Percentiles rank a stretch among this genome's conserved stretches.
Conservation (phyloP, 1,284 basidiomycete species). For the Trametes hirsuta region DNA sequence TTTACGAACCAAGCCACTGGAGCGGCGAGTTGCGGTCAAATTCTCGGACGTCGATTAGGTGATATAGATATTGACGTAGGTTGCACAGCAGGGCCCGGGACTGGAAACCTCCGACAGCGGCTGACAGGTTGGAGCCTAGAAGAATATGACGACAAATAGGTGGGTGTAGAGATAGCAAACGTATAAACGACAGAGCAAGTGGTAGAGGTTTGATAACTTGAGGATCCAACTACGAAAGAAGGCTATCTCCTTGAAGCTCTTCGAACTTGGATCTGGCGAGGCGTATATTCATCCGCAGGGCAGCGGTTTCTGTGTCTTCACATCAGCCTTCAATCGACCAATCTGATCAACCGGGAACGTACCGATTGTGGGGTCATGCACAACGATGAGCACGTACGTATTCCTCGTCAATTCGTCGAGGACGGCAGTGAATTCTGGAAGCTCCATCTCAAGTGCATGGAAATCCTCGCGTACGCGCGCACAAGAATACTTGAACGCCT, state of each 20-base stretch:
- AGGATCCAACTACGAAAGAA: slow-evolving; percentile 32
- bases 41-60: too few species aligned
- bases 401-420: slow-evolving; percentile 93
- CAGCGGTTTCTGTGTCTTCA: slow-evolving; percentile 69
- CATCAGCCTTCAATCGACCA: background rate
- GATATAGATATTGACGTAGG: too few species aligned
- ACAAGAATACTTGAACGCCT: slow-evolving; percentile 92
- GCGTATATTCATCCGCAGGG: slow-evolving; percentile 82
- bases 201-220: background rate
- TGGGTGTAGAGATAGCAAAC: background rate
- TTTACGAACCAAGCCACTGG: too few species aligned
- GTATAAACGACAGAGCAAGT: slow-evolving; percentile 15
- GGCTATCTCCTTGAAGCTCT: slow-evolving; percentile 73
- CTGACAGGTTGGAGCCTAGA: too few species aligned
- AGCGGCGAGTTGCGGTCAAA: too few species aligned
- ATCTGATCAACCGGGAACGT: slow-evolving; percentile 28
- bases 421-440: slow-evolving; percentile 88
- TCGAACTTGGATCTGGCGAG: slow-evolving; percentile 85
- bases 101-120: too few species aligned
- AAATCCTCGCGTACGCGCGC: slow-evolving; percentile 83
- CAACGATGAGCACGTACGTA: slow-evolving; percentile 91
- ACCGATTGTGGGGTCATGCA: slow-evolving; percentile 89
- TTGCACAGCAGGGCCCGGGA: too few species aligned
- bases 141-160: background rate
- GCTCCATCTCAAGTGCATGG: slow-evolving; percentile 78